Base-by-base conservation (phyloP, 345 rosid genomes). In the Populus ilicifolia region DNA sequence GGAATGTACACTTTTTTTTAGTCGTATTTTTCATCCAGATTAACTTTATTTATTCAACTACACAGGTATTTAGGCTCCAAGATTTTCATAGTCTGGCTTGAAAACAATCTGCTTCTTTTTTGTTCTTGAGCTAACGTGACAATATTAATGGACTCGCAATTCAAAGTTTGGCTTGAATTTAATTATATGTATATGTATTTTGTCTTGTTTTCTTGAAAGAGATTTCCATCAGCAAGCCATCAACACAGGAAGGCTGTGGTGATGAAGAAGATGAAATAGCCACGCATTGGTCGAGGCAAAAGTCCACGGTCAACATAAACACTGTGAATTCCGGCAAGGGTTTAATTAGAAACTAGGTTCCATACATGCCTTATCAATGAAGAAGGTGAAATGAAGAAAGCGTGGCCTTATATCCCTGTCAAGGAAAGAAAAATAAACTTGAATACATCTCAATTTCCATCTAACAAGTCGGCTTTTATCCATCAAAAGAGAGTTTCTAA, bases 401-500 rank as follows among this genome's bases (percentile, higher is more conserved):
- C 61, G 25, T 59, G 17, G 14, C 21, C 38, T 25, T 6, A 41
- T 18, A 54, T 27, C 46, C 63, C 41, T 80, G 56, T 69, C 61
- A 54, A 70, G 59, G 48, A 79, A 63, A 38, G 72, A 69, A 65
- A 72, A 80, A 52, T 23, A 80, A 82, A 80, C 27, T 65, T 66
- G 67, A 65, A 62, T 67, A 82, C 87, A 67, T 74, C 63, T 82
- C 66, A 48, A 18, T 65, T 73, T 67, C 44, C 44, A 41, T 41
- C 35, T 38, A 3, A 29, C 14, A 11, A 6, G 21, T 12, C 66
- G 13, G 27, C 11, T 27, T 38, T 61, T 61, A 8, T n/a, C 68
- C 68, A 39, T 38, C n/a, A 25, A 39, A 73, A 18, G 27, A 13
- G 43, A 23, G 18, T 33, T 18, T n/a, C 63, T 64, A 23, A 30